Conservation (phyloP, 1,284 basidiomycete genomes). For the Polyporus tsugae region DNA sequence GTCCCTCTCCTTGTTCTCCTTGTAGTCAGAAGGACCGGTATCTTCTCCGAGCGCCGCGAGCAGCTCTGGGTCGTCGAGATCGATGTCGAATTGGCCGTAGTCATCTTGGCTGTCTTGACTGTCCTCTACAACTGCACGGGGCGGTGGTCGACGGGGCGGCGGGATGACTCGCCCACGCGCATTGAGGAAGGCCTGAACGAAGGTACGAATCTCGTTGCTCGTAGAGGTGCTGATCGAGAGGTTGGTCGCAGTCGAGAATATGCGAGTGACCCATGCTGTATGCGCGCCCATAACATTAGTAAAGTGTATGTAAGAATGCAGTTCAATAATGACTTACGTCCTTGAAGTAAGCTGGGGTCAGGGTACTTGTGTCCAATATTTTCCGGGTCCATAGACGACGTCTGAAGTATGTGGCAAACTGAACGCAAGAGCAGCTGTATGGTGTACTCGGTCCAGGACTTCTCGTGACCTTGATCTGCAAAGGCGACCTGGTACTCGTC, state of each 20-base stretch:
- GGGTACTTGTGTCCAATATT: slow-evolving; percentile 58
- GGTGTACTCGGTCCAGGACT: slow-evolving; percentile 42
- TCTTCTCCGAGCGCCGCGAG: slow-evolving; percentile 58
- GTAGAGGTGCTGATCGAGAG: slow-evolving; percentile 47
- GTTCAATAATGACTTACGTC: slow-evolving; percentile 52
- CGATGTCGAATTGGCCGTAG: slow-evolving; percentile 61
- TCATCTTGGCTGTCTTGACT: slow-evolving; percentile 83
- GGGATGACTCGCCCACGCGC: slow-evolving; percentile 63
- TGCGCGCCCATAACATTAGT: slow-evolving; percentile 13
- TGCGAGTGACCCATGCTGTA: slow-evolving; percentile 68
- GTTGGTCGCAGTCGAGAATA: slow-evolving; percentile 59
- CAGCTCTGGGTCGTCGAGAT: slow-evolving; percentile 69
- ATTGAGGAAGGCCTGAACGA: slow-evolving; percentile 73
- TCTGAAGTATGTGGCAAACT: slow-evolving; percentile 67
- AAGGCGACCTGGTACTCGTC: slow-evolving; percentile 57
- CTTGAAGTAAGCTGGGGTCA: slow-evolving; percentile 67
- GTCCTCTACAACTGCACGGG: slow-evolving; percentile 41
- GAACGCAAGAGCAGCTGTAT: slow-evolving; percentile 67
- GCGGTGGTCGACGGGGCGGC: slow-evolving; percentile 49
- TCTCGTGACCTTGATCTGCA: slow-evolving; percentile 14
- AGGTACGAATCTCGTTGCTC: slow-evolving; percentile 62
- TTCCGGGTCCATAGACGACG: slow-evolving; percentile 51
- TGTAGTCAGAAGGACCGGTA: slow-evolving; percentile 26
- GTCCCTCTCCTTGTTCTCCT: slow-evolving; percentile 50
- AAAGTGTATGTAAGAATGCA: slow-evolving; percentile 11